Evolutionary conservation across 2,329 filamentous ascomycete species (phyloP).

Genomic region (Ceratocystis albifundus): DNA sequence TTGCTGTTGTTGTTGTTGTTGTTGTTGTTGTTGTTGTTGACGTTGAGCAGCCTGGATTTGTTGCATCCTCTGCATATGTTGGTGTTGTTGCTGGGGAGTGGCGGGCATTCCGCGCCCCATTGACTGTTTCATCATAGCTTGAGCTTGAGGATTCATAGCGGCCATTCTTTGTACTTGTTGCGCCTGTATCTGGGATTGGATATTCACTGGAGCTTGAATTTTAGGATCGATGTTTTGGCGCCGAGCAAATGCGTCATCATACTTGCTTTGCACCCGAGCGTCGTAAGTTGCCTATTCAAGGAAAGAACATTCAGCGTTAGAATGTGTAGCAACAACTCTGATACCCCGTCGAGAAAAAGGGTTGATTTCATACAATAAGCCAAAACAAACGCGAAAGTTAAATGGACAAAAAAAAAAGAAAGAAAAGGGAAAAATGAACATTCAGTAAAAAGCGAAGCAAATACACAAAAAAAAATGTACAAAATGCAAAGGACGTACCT

Average conservation of each 20-base stretch:
- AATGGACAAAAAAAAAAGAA: background rate
- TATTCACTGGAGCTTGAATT: constrained; percentile 28
- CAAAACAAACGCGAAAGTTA: background rate
- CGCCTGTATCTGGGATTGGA: constrained; percentile 3
- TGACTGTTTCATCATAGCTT: constrained; percentile 23
- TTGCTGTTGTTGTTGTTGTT: constrained; percentile 25
- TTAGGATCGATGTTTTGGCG: constrained; percentile 41
- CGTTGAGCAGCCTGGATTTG: constrained; percentile 26
- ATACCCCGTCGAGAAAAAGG: background rate
- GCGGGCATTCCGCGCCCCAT: constrained; percentile 27
- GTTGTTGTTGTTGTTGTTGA: constrained; percentile 27
- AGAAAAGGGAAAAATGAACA: background rate
- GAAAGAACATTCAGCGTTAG: constrained; percentile 9
- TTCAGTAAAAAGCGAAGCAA: background rate
- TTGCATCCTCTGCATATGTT: constrained; percentile 22
- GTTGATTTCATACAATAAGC: background rate
- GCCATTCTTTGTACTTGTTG: constrained; percentile 13
- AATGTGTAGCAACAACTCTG: background rate
- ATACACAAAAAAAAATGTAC: background rate
- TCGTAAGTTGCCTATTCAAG: constrained; percentile 39
- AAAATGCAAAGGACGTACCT: constrained; percentile 32
- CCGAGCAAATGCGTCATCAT: constrained; percentile 39
- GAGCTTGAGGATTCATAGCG: background rate
- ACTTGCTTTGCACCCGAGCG: constrained; percentile 36
- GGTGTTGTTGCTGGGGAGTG: constrained; percentile 26